Evolutionary conservation across 148 eudicot species (phyloP), one percentile per base, ranked within the genome.

Genomic region (Linanthus parryae): DNA sequence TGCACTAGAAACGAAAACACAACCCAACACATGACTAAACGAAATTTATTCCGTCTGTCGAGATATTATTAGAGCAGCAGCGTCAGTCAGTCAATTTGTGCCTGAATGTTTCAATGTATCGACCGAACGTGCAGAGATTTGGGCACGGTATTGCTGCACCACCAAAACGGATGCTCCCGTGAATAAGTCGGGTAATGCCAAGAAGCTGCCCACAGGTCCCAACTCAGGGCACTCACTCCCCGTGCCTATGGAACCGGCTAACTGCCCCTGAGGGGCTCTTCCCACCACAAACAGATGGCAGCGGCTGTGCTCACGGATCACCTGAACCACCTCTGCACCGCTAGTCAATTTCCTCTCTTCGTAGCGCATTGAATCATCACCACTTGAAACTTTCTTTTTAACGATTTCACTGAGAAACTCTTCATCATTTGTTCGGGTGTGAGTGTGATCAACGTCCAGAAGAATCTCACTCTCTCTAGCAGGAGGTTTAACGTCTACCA

Each of bases 251-350:
- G 60, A 54, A 14, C 58, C 46, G 7, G 65, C 85, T 15, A 66
- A 58, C 50, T 61, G 51, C 5, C 95, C 83, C 51, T 66, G 79
- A 0, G 95, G 83, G 31, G 64, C 63, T 29, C 84, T 39, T 2
- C 95, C 95, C 0, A 80, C 91, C 28, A 87, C 13, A 47, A 83
- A 59, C 71, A 88, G 33, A 54, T 77, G 66, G 57, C 90, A 79
- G 1, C 66, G 63, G 34, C 57, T 24, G 8, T 63, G 59, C 18
- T 58, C 73, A 3, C 60, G 59, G 3, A 85, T 45, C 1, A 24
- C 64, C 0, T 60, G 62, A 1, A 66, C 25, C 1, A 74, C 61
- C 9, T 75, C 81, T 0, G 63, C 34, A 4, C 15, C 60, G 31
- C 50, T 46, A 16, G 62, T 71, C 28, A 82, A 84, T 31, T 37